phyloP scores from a whole-genome alignment of 768 basidiomycete species.

The Lactarius psammicola region DNA sequence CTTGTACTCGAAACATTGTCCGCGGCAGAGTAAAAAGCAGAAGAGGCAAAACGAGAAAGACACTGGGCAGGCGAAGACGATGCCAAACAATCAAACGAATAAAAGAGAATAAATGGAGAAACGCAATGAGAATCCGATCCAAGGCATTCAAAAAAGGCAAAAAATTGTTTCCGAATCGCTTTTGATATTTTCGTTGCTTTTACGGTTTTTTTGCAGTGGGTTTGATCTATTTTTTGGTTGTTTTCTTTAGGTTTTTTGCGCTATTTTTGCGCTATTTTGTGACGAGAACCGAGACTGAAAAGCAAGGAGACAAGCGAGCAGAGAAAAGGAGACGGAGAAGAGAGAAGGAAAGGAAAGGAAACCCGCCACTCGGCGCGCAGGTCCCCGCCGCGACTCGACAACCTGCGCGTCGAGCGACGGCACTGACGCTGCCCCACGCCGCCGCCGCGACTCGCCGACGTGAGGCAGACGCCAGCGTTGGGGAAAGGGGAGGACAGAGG shows the following conservation, averaged over 20 bases:
- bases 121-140: background rate
- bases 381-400: slow-evolving; percentile 21
- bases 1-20: no score
- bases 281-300: background rate
- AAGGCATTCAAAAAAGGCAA: background rate
- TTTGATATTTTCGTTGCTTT: background rate
- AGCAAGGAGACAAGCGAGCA: background rate
- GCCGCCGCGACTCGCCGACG: slow-evolving; percentile 23
- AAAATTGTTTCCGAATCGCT: no score
- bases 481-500: background rate
- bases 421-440: slow-evolving; percentile 15
- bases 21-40: background rate
- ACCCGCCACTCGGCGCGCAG: slow-evolving; percentile 8
- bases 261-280: background rate
- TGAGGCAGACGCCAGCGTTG: slow-evolving; percentile 8
- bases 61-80: background rate
- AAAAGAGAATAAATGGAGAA: background rate
- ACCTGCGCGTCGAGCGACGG: slow-evolving; percentile 12
- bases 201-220: slow-evolving; percentile 4
- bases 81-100: background rate
- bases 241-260: no score
- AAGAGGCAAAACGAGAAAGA: background rate
- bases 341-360: background rate
- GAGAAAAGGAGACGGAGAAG: background rate
- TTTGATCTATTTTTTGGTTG: no score